Evolutionary conservation across 2,329 filamentous ascomycete genomes (phyloP).

Genomic region (Venturia carpophila): DNA sequence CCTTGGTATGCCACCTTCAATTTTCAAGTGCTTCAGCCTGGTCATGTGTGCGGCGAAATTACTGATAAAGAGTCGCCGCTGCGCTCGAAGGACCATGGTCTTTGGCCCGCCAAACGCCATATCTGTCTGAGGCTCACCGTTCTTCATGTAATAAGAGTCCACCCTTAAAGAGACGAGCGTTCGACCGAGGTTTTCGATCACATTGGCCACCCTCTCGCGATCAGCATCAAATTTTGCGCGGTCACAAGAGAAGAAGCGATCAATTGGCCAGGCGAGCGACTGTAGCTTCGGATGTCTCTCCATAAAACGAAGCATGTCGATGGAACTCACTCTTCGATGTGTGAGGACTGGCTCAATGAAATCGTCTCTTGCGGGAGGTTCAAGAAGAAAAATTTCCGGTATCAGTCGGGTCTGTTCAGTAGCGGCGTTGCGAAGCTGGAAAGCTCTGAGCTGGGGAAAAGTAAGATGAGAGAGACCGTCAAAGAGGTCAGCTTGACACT

Average conservation of each 20-base stretch:
- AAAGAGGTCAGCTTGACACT: constrained; percentile 21
- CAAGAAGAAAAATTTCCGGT: constrained; percentile 30
- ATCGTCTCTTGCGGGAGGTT: constrained; percentile 21
- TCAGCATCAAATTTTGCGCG: constrained; percentile 24
- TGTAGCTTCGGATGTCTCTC: constrained; percentile 38
- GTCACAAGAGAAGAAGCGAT: constrained; percentile 35
- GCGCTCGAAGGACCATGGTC: constrained; percentile 14
- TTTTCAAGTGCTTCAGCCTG: constrained; percentile 37
- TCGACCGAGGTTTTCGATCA: constrained; percentile 35
- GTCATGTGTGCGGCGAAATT: constrained; percentile 37
- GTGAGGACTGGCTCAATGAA: not conserved
- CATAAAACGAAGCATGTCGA: constrained; percentile 36
- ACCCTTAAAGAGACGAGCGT: constrained; percentile 37
- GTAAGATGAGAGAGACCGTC: constrained; percentile 29
- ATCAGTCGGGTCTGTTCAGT: constrained; percentile 32
- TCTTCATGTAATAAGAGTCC: constrained; percentile 30
- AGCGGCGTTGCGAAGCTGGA: constrained; percentile 41
- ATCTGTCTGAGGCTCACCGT: constrained; percentile 29
- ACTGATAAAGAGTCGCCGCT: constrained; percentile 34
- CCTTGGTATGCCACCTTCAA: constrained; percentile 40
- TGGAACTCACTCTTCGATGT: not conserved
- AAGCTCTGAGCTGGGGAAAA: constrained; percentile 38
- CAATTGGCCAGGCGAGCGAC: constrained; percentile 41
- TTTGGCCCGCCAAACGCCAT: constrained; percentile 17
- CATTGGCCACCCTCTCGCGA: constrained; percentile 22